These are phyloP conservation scores for Basipetospora chlamydospora DNA, from an alignment of 2,329 filamentous ascomycete genomes.

Conservation along the genomic window DNA sequence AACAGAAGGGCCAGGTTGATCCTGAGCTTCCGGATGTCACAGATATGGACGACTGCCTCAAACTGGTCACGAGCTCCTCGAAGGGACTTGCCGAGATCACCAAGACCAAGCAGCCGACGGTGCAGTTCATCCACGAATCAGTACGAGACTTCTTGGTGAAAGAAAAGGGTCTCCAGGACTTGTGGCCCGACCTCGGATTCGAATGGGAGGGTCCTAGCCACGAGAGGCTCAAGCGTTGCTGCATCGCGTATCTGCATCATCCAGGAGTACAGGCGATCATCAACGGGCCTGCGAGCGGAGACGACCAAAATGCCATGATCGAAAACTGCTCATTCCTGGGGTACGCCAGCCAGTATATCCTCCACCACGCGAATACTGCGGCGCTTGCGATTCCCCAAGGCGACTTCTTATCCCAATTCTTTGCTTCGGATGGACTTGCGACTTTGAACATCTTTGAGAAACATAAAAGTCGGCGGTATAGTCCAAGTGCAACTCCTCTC, in stretches of 20 bases:
- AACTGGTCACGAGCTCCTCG: slow-evolving; percentile 25
- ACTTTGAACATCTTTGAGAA: too few species aligned
- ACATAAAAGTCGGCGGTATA: too few species aligned
- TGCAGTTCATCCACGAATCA: slow-evolving; percentile 41
- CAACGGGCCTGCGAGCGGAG: not conserved
- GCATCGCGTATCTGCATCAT: slow-evolving; percentile 21
- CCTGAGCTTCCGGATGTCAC: not conserved
- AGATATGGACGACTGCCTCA: slow-evolving; percentile 8
- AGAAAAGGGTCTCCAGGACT: slow-evolving; percentile 14
- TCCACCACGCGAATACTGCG: slow-evolving; percentile 25
- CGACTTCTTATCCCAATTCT: slow-evolving; percentile 17
- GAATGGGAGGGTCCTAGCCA: slow-evolving; percentile 11
- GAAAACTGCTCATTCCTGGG: slow-evolving; percentile 27
- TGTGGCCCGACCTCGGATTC: slow-evolving; percentile 18
- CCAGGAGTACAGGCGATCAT: not conserved
- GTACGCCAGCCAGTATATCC: slow-evolving; percentile 25
- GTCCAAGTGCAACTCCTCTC: too few species aligned
- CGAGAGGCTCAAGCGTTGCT: slow-evolving; percentile 28
- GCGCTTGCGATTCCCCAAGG: slow-evolving; percentile 13
- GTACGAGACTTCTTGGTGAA: slow-evolving; percentile 31
- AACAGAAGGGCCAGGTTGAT: not conserved
- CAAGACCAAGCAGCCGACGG: slow-evolving; percentile 13
- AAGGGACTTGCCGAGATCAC: slow-evolving; percentile 35
- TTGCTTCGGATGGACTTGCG: slow-evolving; percentile 1
- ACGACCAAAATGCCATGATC: not conserved